Conservation (phyloP, 2,329 filamentous ascomycete genomes). For the Nemania sp. region DNA sequence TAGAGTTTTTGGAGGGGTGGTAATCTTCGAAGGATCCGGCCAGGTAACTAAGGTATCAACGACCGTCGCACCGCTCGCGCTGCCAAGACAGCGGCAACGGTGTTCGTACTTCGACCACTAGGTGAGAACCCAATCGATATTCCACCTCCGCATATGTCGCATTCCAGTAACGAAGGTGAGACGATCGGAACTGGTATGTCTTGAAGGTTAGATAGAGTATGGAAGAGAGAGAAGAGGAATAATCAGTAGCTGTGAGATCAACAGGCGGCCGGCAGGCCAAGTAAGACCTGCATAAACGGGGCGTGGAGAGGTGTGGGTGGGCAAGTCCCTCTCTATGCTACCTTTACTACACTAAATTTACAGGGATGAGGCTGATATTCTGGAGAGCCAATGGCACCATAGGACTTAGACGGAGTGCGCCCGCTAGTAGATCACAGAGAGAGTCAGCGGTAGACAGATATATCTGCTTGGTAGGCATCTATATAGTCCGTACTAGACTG, state of each 20-base stretch:
- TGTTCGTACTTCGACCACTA: slow-evolving; percentile 6
- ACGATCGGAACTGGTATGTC: neutral
- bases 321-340: too few species aligned
- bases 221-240: slow-evolving; percentile 9
- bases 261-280: slow-evolving; percentile 12
- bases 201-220: neutral
- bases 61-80: slow-evolving; percentile 13
- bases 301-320: slow-evolving; percentile 13
- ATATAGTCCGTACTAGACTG: too few species aligned
- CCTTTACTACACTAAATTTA: neutral
- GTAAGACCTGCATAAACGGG: slow-evolving; percentile 27
- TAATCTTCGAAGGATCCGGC: neutral
- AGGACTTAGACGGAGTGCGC: slow-evolving; percentile 1
- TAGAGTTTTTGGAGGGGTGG: neutral
- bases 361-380: slow-evolving; percentile 28
- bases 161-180: neutral
- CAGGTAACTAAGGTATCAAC: neutral
- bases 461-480: too few species aligned
- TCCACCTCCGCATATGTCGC: slow-evolving; percentile 5
- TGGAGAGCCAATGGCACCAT: slow-evolving; percentile 9
- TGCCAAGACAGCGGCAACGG: neutral
- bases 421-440: slow-evolving; percentile 10
- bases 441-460: slow-evolving; percentile 1
- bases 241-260: slow-evolving; percentile 9
- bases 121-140: slow-evolving; percentile 7